These are phyloP conservation scores for Populus alba DNA, from an alignment of 345 rosid genomes.

Conservation along the genomic window DNA sequence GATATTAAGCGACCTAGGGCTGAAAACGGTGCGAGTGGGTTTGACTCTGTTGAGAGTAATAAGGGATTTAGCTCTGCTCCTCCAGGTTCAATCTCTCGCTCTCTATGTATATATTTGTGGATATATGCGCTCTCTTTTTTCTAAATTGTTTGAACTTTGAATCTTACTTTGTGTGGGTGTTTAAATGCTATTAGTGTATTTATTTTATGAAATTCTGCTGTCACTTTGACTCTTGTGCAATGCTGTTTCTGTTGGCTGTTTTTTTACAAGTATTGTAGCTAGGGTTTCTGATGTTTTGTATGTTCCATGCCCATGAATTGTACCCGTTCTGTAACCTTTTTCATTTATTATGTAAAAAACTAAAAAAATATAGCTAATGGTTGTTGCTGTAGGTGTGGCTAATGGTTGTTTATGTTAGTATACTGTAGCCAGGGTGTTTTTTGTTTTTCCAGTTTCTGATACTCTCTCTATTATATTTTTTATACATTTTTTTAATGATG, in stretches of 20 bases:
- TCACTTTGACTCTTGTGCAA: not conserved
- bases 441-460: not conserved
- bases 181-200: not conserved
- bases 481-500: not conserved
- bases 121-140: not conserved
- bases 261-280: not conserved
- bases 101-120: not conserved
- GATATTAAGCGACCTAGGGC: constrained; percentile 82
- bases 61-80: constrained; percentile 57
- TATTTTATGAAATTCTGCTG: not conserved
- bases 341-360: not conserved
- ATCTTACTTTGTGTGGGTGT: not conserved
- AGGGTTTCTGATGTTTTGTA: not conserved
- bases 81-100: constrained; percentile 24
- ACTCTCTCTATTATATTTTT: not conserved
- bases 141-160: not conserved
- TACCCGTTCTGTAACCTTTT: not conserved
- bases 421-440: not conserved
- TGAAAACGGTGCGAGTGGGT: constrained; percentile 60
- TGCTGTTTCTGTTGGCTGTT: not conserved
- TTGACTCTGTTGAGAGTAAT: constrained; percentile 43
- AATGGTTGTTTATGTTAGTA: too few species aligned
- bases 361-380: not conserved
- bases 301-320: not conserved
- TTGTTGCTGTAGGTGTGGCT: not conserved